Evolutionary conservation across 2,329 filamentous ascomycete genomes (phyloP).

Genomic region (Calonectria naviculata): DNA sequence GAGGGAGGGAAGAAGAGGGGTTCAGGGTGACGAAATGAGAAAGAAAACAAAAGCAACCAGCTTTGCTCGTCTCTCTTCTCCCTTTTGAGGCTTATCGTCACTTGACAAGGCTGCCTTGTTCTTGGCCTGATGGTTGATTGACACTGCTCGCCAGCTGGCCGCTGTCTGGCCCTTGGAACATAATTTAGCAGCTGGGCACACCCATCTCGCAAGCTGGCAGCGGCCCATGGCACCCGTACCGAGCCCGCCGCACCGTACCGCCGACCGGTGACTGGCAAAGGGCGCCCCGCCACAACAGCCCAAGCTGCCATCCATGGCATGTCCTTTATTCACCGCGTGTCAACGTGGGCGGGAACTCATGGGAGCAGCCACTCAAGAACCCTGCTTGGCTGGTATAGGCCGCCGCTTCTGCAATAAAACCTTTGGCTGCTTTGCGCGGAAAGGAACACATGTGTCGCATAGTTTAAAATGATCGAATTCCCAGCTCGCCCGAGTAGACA

Average conservation of each 20-base stretch:
- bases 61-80: neutral
- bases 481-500: neutral
- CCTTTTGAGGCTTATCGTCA: neutral
- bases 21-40: neutral
- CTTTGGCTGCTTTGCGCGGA: neutral
- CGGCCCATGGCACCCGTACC: constrained; percentile 14
- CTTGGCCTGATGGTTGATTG: constrained; percentile 2
- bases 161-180: neutral
- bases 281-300: constrained; percentile 9
- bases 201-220: neutral
- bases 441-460: neutral
- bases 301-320: constrained; percentile 7
- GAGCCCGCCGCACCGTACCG: constrained; percentile 20
- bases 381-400: neutral
- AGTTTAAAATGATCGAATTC: neutral
- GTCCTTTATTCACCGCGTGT: neutral
- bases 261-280: constrained; percentile 14
- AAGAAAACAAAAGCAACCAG: neutral
- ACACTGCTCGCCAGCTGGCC: constrained; percentile 12
- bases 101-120: neutral
- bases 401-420: neutral
- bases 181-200: constrained; percentile 5
- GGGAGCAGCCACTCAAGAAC: constrained; percentile 4
- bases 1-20: constrained; percentile 26
- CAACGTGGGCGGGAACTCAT: constrained; percentile 4